These are phyloP conservation scores for Glycine tomentella DNA, from an alignment of 306 rosid species.

Conservation along the genomic window DNA sequence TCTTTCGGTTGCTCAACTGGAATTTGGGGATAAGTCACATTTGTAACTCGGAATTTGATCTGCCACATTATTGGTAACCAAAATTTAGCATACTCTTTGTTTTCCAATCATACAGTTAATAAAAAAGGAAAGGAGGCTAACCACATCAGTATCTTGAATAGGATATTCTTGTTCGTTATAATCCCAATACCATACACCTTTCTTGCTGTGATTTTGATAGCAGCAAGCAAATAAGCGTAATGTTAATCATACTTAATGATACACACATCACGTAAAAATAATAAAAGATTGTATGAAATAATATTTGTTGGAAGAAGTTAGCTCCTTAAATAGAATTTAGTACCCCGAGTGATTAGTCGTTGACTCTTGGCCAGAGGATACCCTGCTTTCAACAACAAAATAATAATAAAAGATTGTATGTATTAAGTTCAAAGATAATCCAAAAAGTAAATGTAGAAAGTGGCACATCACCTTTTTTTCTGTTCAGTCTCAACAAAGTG, in stretches of 20 bases:
- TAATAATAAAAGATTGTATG: not conserved
- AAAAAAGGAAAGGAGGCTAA: conserved; percentile 47
- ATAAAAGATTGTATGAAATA: not conserved
- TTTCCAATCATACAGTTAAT: conserved; percentile 33
- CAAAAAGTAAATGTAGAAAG: conserved; percentile 25
- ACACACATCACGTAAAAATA: not conserved
- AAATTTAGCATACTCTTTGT: conserved; percentile 32
- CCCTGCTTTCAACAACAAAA: not conserved
- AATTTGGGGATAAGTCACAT: conserved; percentile 69
- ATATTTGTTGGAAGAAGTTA: not conserved
- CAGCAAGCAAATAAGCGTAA: conserved; percentile 1
- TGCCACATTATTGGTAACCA: conserved; percentile 47
- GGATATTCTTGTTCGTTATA: conserved; percentile 43
- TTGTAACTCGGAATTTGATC: conserved; percentile 69
- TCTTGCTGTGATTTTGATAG: conserved; percentile 54
- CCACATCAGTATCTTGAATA: conserved; percentile 66
- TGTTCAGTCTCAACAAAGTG: conserved; percentile 52
- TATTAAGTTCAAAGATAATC: not conserved
- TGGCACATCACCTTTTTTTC: conserved; percentile 55
- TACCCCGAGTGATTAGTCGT: not conserved
- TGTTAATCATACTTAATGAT: conserved; percentile 11
- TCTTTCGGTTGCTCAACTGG: conserved; percentile 76
- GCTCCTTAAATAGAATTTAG: not conserved
- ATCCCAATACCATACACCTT: conserved; percentile 72
- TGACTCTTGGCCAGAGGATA: not conserved